phyloP scores from a whole-genome alignment of 306 rosid genomes.

The Leucaena leucocephala region DNA sequence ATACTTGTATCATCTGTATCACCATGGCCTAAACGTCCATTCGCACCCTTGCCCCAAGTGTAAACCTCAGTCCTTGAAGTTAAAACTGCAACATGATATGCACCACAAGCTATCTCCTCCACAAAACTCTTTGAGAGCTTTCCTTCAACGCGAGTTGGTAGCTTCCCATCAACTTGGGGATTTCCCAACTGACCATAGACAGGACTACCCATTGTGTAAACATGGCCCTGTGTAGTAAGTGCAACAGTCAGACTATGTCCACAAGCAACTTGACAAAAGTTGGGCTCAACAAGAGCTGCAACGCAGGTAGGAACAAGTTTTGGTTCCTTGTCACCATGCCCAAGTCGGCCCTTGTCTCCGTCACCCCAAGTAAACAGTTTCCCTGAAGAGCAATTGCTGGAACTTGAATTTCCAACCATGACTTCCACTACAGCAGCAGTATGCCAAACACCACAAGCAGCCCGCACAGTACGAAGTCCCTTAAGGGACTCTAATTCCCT shows the following conservation, averaged over 20 bases:
- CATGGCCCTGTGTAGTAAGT: conserved; percentile 85
- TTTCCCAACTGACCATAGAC: conserved; percentile 95
- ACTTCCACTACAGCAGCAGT: conserved; percentile 99
- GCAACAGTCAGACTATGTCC: conserved; percentile 97
- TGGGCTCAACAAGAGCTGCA: conserved; percentile 90
- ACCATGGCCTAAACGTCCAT: conserved; percentile 99
- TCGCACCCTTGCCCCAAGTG: conserved; percentile 99
- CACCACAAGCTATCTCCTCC: conserved; percentile 98
- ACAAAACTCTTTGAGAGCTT: conserved; percentile 83
- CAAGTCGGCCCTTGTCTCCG: conserved; percentile 98
- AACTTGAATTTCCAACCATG: conserved; percentile 92
- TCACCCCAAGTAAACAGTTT: conserved; percentile 99
- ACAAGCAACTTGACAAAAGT: conserved; percentile 90
- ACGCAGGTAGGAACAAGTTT: conserved; percentile 99
- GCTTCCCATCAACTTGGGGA: conserved; percentile 90
- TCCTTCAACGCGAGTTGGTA: conserved; percentile 82
- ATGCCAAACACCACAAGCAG: conserved; percentile 99
- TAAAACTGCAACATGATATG: conserved; percentile 94
- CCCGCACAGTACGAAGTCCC: conserved; percentile 96
- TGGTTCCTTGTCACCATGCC: conserved; percentile 97
- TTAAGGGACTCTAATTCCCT: conserved; percentile 96
- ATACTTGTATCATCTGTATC: conserved; percentile 76
- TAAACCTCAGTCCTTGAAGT: conserved; percentile 95
- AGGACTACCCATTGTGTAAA: conserved; percentile 96
- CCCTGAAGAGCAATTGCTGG: conserved; percentile 94